phyloP scores from a whole-genome alignment of 2,329 filamentous ascomycete genomes.

The Cladosporium sp. region DNA sequence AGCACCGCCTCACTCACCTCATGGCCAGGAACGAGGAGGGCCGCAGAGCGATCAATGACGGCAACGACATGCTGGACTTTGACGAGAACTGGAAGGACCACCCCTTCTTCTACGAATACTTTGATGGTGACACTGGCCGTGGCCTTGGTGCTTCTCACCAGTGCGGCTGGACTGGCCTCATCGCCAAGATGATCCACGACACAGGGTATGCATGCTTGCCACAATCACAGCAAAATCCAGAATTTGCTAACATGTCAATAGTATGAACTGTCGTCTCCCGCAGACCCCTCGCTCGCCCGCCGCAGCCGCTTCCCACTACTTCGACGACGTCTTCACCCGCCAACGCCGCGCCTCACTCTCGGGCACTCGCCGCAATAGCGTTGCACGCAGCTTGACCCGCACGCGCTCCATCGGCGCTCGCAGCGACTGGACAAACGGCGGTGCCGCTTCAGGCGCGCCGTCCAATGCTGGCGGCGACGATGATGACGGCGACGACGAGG shows the following conservation, averaged over 20 bases:
- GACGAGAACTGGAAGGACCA: slow-evolving; percentile 91
- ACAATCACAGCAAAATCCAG: not conserved
- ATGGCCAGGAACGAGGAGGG: slow-evolving; percentile 82
- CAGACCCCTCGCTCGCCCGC: slow-evolving; percentile 88
- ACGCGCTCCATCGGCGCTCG: slow-evolving; percentile 74
- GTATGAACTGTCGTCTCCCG: slow-evolving; percentile 82
- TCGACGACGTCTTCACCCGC: slow-evolving; percentile 79
- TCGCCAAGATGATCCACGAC: slow-evolving; percentile 96
- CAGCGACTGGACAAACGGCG: slow-evolving; percentile 60
- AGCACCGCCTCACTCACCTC: slow-evolving; percentile 89
- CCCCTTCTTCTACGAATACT: slow-evolving; percentile 97
- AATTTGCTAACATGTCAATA: slow-evolving; percentile 45
- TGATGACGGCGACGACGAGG: slow-evolving; percentile 30
- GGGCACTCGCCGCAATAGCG: slow-evolving; percentile 64
- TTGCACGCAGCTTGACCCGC: slow-evolving; percentile 28
- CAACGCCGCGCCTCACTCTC: slow-evolving; percentile 37
- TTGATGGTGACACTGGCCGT: slow-evolving; percentile 85
- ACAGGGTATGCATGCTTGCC: slow-evolving; percentile 66
- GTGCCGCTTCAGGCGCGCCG: slow-evolving; percentile 27
- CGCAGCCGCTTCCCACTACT: slow-evolving; percentile 84
- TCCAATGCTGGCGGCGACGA: slow-evolving; percentile 31
- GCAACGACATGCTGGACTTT: slow-evolving; percentile 81
- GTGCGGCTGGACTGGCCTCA: slow-evolving; percentile 92
- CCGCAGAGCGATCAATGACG: slow-evolving; percentile 80
- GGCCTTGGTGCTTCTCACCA: slow-evolving; percentile 91